Base-by-base conservation (phyloP, 1,284 basidiomycete genomes). In the Cryptococcus sp. region DNA sequence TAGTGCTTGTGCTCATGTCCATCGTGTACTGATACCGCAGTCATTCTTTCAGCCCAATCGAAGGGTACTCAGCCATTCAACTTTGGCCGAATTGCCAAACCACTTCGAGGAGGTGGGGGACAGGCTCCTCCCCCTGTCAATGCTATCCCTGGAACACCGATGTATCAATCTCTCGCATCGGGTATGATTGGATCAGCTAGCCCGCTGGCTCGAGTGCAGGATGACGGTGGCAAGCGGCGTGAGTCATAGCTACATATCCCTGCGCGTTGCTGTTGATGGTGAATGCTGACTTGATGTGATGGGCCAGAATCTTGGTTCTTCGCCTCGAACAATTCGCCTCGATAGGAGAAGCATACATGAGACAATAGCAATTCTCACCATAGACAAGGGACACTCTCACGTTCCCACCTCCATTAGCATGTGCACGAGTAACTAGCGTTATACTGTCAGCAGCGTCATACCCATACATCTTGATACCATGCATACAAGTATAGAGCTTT, bases 41-140 rank as follows among this genome's bases (percentile, higher is more conserved):
- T 35, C 19, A 41, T 17, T 11, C 27, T 15, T 20, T 35, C 52
- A 65, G 66, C 66, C 3, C 66, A 71, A 64, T 60, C 79, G 83
- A 86, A 60, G 83, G 87, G 57, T 80, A 82, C 41, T 80, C 85
- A 60, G 23, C 86, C 87, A 13, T 83, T 88, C 57, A 70, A 71
- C 50, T 67, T 71, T 52, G 76, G 78, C 4, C 82, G 95, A 47
- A 98, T 99, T 66, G 95, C 95, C 53, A 98, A 98, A 81, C 95
- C 95, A 15, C 81, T 99, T 61, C 85, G 95, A 65, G 94, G 94
- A 19, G 93, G 93, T 27, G 90, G 91, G 52, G 91, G 90, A 50
- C 83, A 80, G 41, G 76, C 75, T 30, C 45, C 42, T 22, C 27
- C 30, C 27, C 79, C 81, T 25, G 25, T 42, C 17, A 23, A 42